These are phyloP conservation scores for Pseudogymnoascus sp. DNA, from an alignment of 2,329 filamentous ascomycete genomes.

Conservation along the genomic window DNA sequence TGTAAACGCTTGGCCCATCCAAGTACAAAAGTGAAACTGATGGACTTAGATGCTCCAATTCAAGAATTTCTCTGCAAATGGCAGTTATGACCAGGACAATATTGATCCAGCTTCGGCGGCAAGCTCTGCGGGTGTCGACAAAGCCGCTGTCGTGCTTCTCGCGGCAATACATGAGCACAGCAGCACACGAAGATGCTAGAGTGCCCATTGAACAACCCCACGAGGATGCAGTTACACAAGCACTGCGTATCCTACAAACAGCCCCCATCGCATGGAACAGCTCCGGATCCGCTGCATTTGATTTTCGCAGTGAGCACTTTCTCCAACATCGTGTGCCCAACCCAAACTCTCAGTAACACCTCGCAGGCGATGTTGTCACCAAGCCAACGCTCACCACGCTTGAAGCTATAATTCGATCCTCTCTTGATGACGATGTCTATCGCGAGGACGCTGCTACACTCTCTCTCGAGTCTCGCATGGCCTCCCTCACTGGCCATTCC, in stretches of 20 bases:
- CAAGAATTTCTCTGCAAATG: not conserved
- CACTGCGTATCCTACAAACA: not conserved
- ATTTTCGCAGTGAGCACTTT: constrained; percentile 25
- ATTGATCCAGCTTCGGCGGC: not conserved
- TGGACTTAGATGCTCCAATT: not conserved
- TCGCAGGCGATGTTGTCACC: constrained; percentile 57
- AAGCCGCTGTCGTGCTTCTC: not conserved
- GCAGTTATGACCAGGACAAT: not conserved
- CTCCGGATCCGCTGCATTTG: constrained; percentile 26
- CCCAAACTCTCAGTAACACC: not conserved
- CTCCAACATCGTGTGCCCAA: not conserved
- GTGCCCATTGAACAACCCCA: not conserved
- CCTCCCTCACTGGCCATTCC: constrained; percentile 64
- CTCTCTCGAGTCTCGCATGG: constrained; percentile 65
- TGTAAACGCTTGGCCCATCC: not conserved
- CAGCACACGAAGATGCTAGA: not conserved
- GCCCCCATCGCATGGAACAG: constrained; percentile 22
- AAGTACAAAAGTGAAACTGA: not conserved
- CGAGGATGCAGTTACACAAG: not conserved
- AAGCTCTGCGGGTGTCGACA: not conserved
- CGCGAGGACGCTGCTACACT: constrained; percentile 71
- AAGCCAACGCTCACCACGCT: constrained; percentile 77
- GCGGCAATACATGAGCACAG: not conserved
- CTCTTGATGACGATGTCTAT: constrained; percentile 77
- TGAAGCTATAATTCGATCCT: constrained; percentile 62